These are phyloP conservation scores for Sicyos baderoa DNA, from an alignment of 306 rosid species.

Conservation along the genomic window DNA sequence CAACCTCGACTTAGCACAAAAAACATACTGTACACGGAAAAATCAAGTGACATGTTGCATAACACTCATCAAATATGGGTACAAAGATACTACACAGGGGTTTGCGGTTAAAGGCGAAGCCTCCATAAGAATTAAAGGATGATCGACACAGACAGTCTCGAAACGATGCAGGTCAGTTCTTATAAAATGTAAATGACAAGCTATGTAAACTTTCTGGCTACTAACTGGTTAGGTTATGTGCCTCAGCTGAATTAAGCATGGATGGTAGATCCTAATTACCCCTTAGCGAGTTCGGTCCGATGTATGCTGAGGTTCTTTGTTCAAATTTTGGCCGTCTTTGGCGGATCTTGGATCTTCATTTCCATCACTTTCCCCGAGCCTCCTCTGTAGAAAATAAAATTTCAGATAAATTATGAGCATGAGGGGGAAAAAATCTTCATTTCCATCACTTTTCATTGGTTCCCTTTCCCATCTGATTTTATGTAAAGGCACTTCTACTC, in stretches of 20 bases:
- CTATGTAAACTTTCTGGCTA: constrained; percentile 3
- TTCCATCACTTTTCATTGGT: neutral
- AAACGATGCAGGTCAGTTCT: constrained; percentile 6
- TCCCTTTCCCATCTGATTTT: neutral
- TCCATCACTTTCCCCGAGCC: constrained; percentile 61
- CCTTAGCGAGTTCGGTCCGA: constrained; percentile 38
- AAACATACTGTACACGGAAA: neutral
- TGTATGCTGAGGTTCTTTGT: constrained; percentile 45
- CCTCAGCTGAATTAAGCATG: constrained; percentile 20
- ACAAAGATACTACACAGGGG: neutral
- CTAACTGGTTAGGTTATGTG: constrained; percentile 21
- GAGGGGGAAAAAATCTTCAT: neutral
- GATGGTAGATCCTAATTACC: constrained; percentile 44
- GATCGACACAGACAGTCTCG: neutral
- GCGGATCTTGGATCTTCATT: constrained; percentile 47
- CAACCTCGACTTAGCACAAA: neutral
- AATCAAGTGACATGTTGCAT: constrained; percentile 4
- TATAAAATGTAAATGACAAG: constrained; percentile 1
- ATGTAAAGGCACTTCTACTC: neutral
- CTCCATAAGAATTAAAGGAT: neutral
- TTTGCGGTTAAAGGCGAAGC: constrained; percentile 10
- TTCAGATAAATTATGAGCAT: neutral
- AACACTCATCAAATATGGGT: constrained; percentile 10
- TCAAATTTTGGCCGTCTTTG: constrained; percentile 39
- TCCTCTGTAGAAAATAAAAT: constrained; percentile 50